Conservation (phyloP, 306 rosid species). For the Ochetophila trinervis region DNA sequence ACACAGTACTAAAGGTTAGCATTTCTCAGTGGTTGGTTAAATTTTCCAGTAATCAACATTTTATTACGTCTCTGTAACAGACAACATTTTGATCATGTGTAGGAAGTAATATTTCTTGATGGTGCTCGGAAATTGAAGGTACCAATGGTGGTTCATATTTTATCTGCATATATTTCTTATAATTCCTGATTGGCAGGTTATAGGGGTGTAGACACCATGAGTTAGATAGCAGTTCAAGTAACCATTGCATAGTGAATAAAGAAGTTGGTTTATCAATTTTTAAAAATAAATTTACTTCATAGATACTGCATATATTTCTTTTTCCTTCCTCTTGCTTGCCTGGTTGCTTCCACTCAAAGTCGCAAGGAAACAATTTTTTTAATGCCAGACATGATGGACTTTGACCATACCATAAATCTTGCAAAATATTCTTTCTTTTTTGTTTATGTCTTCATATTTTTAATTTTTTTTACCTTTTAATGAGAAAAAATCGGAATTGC, state of each 20-base stretch:
- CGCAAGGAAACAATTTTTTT: too few species aligned
- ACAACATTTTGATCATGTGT: slow-evolving; percentile 30
- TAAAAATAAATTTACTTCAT: too few species aligned
- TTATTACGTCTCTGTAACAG: slow-evolving; percentile 26
- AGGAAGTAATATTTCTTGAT: slow-evolving; percentile 77
- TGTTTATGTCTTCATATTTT: neutral
- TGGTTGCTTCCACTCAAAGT: too few species aligned
- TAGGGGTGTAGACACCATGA: too few species aligned
- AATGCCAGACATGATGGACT: too few species aligned
- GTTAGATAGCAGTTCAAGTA: too few species aligned
- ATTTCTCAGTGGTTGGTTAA: slow-evolving; percentile 16
- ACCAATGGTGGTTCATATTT: slow-evolving; percentile 7
- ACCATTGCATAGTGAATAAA: too few species aligned
- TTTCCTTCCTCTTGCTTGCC: too few species aligned
- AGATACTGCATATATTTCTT: too few species aligned
- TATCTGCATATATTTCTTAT: slow-evolving; percentile 12
- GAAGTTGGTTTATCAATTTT: too few species aligned
- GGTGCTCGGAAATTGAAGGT: slow-evolving; percentile 64
- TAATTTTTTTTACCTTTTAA: neutral
- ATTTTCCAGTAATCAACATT: slow-evolving; percentile 22
- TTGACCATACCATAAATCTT: too few species aligned
- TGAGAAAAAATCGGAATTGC: slow-evolving; percentile 1
- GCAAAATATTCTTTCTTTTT: too few species aligned
- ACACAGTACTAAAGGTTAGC: slow-evolving; percentile 74
- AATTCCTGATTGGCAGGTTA: neutral